Evolutionary conservation across 495 filamentous ascomycete genomes (phyloP).

Genomic region (Diplogelasinospora grovesii): DNA sequence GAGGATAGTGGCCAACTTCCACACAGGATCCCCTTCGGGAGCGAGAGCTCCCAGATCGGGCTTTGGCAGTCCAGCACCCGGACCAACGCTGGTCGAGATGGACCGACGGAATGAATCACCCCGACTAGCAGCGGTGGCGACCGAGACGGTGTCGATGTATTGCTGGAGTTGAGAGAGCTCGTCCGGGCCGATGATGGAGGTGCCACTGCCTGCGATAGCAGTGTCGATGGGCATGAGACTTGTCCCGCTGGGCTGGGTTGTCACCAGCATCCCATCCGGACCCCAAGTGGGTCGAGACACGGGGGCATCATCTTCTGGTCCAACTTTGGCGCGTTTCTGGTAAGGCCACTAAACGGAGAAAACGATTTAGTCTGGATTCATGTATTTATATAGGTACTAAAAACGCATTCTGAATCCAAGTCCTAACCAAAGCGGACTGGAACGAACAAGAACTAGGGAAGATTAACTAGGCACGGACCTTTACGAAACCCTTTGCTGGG

Average conservation of each 20-base stretch:
- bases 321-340: slow-evolving; percentile 64
- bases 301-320: slow-evolving; percentile 52
- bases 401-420: slow-evolving; percentile 21
- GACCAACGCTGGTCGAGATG: too few relatives aligned
- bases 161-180: slow-evolving; percentile 22
- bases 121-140: too few relatives aligned
- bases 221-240: slow-evolving; percentile 17
- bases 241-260: slow-evolving; percentile 33
- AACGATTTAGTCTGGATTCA: slow-evolving; percentile 34
- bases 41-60: slow-evolving; percentile 18
- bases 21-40: slow-evolving; percentile 58
- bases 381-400: slow-evolving; percentile 26
- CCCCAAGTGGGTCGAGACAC: slow-evolving; percentile 70
- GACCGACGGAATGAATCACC: too few relatives aligned
- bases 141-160: slow-evolving; percentile 20
- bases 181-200: slow-evolving; percentile 1
- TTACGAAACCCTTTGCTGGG: slow-evolving; percentile 38
- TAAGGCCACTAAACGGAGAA: slow-evolving; percentile 74
- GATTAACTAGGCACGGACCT: slow-evolving; percentile 52
- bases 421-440: slow-evolving; percentile 23
- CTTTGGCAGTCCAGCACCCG: neutral
- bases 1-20: slow-evolving; percentile 75
- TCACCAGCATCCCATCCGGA: slow-evolving; percentile 63
- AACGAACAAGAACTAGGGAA: slow-evolving; percentile 64
- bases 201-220: slow-evolving; percentile 2